Conservation (phyloP, 148 eudicot genomes). For the Vaccinium vitisidaea region DNA sequence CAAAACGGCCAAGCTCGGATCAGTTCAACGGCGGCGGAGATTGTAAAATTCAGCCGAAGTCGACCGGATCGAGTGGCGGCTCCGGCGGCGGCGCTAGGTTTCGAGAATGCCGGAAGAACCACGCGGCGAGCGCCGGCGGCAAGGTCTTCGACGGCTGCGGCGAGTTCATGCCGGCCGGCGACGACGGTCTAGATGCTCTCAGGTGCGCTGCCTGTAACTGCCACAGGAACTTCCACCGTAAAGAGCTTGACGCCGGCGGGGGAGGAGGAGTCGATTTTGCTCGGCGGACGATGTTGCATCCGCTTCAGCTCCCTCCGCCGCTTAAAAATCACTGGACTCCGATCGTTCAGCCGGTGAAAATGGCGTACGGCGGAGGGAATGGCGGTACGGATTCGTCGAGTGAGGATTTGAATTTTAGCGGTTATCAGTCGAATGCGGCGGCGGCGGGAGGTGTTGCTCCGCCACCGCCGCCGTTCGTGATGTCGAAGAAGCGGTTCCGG, state of each 20-base stretch:
- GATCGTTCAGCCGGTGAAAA: constrained; percentile 29
- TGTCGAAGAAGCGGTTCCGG: constrained; percentile 34
- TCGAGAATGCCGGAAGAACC: constrained; percentile 51
- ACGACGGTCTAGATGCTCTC: constrained; percentile 36
- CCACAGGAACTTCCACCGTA: constrained; percentile 57
- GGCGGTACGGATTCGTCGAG: constrained; percentile 52
- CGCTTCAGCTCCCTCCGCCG: constrained; percentile 44
- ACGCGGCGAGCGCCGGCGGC: constrained; percentile 54
- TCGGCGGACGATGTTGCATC: constrained; percentile 22
- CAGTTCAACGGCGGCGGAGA: not conserved
- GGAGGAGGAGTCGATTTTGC: not conserved
- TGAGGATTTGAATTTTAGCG: constrained; percentile 41
- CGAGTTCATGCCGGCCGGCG: constrained; percentile 51
- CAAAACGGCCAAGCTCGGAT: constrained; percentile 1
- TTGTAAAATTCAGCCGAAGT: constrained; percentile 12
- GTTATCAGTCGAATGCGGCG: not conserved
- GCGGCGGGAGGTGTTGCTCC: not conserved
- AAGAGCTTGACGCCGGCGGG: constrained; percentile 4
- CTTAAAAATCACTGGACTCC: constrained; percentile 15
- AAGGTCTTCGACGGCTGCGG: constrained; percentile 54
- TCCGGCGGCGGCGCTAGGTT: constrained; percentile 15
- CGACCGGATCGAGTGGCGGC: constrained; percentile 11
- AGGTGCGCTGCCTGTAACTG: constrained; percentile 52
- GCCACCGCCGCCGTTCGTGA: constrained; percentile 22
- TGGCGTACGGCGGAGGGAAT: constrained; percentile 25